Evolutionary conservation across 441 rosid genomes (phyloP).

Genomic region (Populus hybrid): DNA sequence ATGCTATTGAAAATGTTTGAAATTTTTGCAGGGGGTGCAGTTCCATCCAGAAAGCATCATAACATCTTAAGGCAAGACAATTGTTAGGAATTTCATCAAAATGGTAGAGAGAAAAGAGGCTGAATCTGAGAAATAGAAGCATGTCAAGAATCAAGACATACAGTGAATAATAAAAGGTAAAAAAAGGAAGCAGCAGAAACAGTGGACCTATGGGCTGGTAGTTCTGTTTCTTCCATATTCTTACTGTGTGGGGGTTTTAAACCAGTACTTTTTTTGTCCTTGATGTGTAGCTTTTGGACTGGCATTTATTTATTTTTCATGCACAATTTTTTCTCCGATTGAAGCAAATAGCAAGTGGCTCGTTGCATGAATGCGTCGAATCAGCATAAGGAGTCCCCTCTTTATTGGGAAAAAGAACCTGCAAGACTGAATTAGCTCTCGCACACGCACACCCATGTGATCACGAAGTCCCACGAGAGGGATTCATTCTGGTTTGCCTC

Average conservation of each 20-base stretch:
- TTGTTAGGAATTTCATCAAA: conserved; percentile 70
- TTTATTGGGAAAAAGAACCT: background rate
- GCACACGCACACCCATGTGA: too few relatives aligned
- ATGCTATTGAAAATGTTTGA: background rate
- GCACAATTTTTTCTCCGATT: background rate
- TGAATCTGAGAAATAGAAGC: conserved; percentile 40
- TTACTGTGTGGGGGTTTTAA: too few relatives aligned
- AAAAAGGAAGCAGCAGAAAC: background rate
- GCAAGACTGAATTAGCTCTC: background rate
- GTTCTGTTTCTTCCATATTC: background rate
- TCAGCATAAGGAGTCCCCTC: background rate
- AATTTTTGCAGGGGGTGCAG: conserved; percentile 73
- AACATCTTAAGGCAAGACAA: conserved; percentile 65
- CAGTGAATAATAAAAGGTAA: background rate
- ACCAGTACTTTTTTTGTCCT: background rate
- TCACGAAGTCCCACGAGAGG: too few relatives aligned
- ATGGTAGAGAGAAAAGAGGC: conserved; percentile 61
- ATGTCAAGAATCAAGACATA: background rate
- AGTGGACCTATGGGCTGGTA: background rate
- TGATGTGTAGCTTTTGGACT: background rate
- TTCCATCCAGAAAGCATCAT: conserved; percentile 97
- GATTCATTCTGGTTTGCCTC: too few relatives aligned
- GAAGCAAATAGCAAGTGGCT: background rate
- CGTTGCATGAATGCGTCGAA: background rate
- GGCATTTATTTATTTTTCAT: background rate